Evolutionary conservation across 2,329 filamentous ascomycete species (phyloP), one percentile per base, ranked within the genome.

Genomic region (Graphilbum fragrans): DNA sequence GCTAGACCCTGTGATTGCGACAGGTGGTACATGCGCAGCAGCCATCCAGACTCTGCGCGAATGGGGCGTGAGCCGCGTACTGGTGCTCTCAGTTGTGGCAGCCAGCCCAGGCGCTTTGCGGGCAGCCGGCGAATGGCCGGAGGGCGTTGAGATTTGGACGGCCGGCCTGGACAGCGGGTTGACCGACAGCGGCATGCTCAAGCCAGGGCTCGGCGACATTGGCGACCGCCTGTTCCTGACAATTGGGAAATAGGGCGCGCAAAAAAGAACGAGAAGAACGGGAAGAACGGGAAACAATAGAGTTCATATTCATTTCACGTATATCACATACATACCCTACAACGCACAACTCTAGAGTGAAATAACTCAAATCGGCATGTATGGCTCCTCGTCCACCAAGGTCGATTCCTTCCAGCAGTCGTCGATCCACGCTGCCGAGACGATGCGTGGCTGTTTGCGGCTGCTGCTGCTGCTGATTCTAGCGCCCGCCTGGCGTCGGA

Each of bases 1-100:
- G 41, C 74, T 94, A 37, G 90, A 96, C 57, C 92, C 90, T 4
- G 77, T 96, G 51, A 93, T 96, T 55, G 92, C 90, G 1, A 96
- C 92, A 0, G 90, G 90, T 31, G 86, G 86, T 1, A 96, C 90
- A 3, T 85, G 85, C 44, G 81, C 78, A 23, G 90, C 90, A 1
- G 90, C 90, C 5, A 93, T 96, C 55, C 83, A 92, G 55, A 87
- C 86, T 1, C 67, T 96, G 45, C 74, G 72, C 41, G 88, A 96
- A 56, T 96, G 90, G 88, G 90, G 90, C 22, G 86, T 87, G n/a
- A 72, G 81, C 63, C 72, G 74, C 45, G 78, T 96, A 42, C 64
- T 94, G 34, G 75, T 94, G 33, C 63, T 94, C 22, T 74, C 76
- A 35, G 74, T 96, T 21, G 58, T 95, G 22, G 86, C 77, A 1